Evolutionary conservation across 345 rosid species (phyloP).

Genomic region (Conringia planisiliqua): DNA sequence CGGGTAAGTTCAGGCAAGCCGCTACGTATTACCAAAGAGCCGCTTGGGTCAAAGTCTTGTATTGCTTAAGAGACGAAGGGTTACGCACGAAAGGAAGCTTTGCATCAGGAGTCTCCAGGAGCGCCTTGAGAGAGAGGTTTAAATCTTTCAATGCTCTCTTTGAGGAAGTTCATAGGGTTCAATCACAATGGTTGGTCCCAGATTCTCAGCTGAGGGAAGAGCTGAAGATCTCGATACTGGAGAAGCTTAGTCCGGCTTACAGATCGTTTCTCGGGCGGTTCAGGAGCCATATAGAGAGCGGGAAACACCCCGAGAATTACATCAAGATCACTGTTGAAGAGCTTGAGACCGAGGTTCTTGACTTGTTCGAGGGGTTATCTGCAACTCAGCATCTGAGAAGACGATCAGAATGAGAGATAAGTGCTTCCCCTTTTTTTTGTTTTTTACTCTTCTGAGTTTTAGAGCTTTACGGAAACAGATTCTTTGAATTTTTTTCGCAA

Average conservation of each 20-base stretch:
- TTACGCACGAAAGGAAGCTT: constrained; percentile 77
- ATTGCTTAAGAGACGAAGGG: constrained; percentile 92
- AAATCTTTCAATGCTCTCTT: constrained; percentile 83
- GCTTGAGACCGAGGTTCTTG: constrained; percentile 80
- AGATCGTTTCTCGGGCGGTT: constrained; percentile 90
- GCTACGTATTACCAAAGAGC: constrained; percentile 94
- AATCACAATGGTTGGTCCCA: constrained; percentile 77
- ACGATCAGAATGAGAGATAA: constrained; percentile 57
- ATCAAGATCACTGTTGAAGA: constrained; percentile 89
- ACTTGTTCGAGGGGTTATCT: constrained; percentile 90
- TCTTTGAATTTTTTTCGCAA: constrained; percentile 33
- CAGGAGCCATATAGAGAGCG: constrained; percentile 91
- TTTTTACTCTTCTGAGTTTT: constrained; percentile 28
- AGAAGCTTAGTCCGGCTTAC: constrained; percentile 87
- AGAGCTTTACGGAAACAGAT: constrained; percentile 30
- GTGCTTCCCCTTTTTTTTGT: not conserved
- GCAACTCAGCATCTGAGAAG: constrained; percentile 77
- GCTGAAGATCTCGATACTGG: constrained; percentile 80
- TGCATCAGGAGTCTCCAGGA: constrained; percentile 83
- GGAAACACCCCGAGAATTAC: constrained; percentile 93
- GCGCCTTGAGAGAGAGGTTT: constrained; percentile 84
- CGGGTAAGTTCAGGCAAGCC: constrained; percentile 73
- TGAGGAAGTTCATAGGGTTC: constrained; percentile 85
- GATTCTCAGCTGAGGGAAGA: constrained; percentile 90
- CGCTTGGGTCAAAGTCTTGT: constrained; percentile 78